Evolutionary conservation across 495 filamentous ascomycete genomes (phyloP).

Genomic region (Penicillium cataractarum): DNA sequence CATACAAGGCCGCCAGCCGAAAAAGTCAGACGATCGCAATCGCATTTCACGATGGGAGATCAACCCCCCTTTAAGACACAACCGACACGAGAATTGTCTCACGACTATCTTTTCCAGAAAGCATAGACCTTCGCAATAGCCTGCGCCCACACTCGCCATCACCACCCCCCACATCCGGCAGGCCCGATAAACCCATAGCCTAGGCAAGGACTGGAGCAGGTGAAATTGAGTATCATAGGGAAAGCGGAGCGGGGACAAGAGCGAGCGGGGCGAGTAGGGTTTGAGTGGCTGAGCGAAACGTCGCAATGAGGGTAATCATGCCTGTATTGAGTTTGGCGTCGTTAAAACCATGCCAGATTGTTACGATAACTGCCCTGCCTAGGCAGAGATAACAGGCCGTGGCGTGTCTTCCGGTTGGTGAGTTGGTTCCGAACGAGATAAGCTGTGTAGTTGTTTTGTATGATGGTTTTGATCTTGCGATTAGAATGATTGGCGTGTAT

Average conservation of each 20-base stretch:
- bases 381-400: background rate
- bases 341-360: background rate
- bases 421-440: background rate
- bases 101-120: background rate
- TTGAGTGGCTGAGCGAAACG: background rate
- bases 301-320: conserved; percentile 2
- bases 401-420: background rate
- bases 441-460: background rate
- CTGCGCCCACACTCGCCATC: background rate
- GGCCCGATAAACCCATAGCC: background rate
- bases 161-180: background rate
- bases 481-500: background rate
- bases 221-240: background rate
- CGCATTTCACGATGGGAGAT: background rate
- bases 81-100: background rate
- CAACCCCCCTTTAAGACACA: background rate
- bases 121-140: background rate
- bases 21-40: background rate
- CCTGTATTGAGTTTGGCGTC: background rate
- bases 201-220: conserved; percentile 1
- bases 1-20: background rate
- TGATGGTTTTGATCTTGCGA: background rate
- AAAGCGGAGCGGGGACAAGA: background rate
- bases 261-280: background rate
- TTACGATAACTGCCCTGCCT: background rate